phyloP scores from a whole-genome alignment of 108 stramenopile genomes.

The Nannochloropsis oceanica region DNA sequence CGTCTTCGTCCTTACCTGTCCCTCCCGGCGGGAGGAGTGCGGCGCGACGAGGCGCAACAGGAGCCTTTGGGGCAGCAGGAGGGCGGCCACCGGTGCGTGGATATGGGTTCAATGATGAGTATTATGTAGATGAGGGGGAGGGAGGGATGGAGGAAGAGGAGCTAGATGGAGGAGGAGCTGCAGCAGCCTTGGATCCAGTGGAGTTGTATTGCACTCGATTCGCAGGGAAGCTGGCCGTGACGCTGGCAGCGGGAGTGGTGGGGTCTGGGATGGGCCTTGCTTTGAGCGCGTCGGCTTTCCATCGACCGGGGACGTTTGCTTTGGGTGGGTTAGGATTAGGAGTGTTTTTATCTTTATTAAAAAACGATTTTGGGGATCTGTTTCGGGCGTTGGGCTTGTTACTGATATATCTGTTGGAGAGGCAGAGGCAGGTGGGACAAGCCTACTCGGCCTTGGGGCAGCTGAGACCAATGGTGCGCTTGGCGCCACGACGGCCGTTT shows the following conservation, averaged over 20 bases:
- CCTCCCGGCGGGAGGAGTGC: not conserved
- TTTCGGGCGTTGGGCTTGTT: not conserved
- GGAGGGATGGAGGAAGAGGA: not conserved
- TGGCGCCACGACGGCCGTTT: not conserved
- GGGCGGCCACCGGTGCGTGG: not conserved
- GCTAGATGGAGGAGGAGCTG: not conserved
- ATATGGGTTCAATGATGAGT: not conserved
- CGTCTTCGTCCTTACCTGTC: not conserved
- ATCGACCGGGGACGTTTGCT: constrained; percentile 5
- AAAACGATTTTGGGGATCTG: not conserved
- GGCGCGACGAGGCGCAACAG: not conserved
- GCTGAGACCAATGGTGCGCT: not conserved
- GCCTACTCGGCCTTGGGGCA: not conserved
- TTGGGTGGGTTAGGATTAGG: not conserved
- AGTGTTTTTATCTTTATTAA: not conserved
- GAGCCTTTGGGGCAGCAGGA: not conserved
- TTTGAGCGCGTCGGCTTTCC: not conserved
- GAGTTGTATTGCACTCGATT: not conserved
- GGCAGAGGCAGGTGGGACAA: not conserved
- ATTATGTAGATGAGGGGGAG: not conserved
- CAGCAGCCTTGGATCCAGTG: not conserved
- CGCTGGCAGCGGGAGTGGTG: not conserved
- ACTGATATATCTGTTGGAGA: not conserved
- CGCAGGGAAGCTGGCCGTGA: not conserved
- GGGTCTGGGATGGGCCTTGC: not conserved